phyloP scores from a whole-genome alignment of 2,329 filamentous ascomycete species.

The Xylaria digitata region DNA sequence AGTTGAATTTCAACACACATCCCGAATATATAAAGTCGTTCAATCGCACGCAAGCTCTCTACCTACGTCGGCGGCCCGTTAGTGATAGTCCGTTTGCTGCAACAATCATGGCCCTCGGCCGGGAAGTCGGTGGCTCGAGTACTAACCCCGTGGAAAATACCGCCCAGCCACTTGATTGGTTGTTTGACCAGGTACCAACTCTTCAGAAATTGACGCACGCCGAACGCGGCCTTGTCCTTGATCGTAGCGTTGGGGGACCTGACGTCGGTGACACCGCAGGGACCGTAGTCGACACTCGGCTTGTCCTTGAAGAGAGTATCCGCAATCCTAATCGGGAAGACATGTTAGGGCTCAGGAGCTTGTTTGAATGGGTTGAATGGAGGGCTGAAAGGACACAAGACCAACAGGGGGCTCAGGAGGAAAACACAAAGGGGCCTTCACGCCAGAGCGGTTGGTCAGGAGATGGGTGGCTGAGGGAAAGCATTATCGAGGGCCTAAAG shows the following conservation, averaged over 20 bases:
- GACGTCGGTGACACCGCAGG: conserved; percentile 57
- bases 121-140: conserved; percentile 53
- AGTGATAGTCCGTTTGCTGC: conserved; percentile 77
- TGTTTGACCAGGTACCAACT: conserved; percentile 71
- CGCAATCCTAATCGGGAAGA: conserved; percentile 45
- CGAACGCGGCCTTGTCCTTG: conserved; percentile 73
- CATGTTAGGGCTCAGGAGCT: conserved; percentile 61
- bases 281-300: conserved; percentile 73
- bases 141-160: conserved; percentile 48
- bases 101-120: conserved; percentile 78
- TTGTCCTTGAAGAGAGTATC: conserved; percentile 70
- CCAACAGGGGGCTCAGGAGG: conserved; percentile 41
- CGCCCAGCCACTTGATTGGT: conserved; percentile 72
- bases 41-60: conserved; percentile 75
- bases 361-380: conserved; percentile 68
- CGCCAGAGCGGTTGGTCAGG: conserved; percentile 47
- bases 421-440: conserved; percentile 37
- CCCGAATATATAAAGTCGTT: conserved; percentile 73
- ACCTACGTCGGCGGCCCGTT: conserved; percentile 76
- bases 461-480: conserved; percentile 67
- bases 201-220: conserved; percentile 69
- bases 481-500: conserved; percentile 66
- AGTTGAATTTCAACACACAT: conserved; percentile 76
- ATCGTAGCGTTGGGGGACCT: conserved; percentile 60
- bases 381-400: conserved; percentile 51